Conservation (phyloP, 2,329 filamentous ascomycete genomes). For the Ambrosiella beaveri region DNA sequence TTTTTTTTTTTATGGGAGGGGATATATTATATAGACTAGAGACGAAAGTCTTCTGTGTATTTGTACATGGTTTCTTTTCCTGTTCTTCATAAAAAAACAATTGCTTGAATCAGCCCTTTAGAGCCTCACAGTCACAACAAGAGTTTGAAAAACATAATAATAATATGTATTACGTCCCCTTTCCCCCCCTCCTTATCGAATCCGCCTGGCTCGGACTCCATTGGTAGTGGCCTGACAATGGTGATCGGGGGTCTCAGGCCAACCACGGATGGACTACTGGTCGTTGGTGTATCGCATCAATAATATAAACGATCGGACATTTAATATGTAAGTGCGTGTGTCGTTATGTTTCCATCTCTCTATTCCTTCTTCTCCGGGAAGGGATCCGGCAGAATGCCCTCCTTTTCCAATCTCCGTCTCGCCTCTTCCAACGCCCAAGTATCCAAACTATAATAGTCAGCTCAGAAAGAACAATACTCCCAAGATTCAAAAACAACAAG, state of each 20-base stretch:
- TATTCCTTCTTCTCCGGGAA: conserved; percentile 38
- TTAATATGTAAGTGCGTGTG: not conserved
- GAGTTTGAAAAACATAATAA: not conserved
- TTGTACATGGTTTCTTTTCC: no score
- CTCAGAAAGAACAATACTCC: not conserved
- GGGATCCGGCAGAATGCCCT: conserved; percentile 81
- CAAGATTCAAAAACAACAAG: conserved; percentile 2
- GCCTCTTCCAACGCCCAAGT: conserved; percentile 98
- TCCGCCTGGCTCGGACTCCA: conserved; percentile 13
- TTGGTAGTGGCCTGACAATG: not conserved
- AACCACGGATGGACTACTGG: no score
- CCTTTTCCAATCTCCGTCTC: conserved; percentile 79
- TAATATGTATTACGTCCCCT: not conserved
- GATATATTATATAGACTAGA: no score
- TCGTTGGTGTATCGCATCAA: no score
- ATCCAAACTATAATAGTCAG: conserved; percentile 55
- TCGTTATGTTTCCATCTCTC: not conserved
- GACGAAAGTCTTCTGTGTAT: no score
- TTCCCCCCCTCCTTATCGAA: not conserved
- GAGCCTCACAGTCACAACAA: not conserved
- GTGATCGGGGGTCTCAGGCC: no score
- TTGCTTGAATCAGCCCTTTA: no score
- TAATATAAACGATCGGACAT: no score
- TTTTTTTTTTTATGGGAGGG: not conserved
- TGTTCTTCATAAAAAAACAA: no score